Base-by-base conservation (phyloP, 169 alveolate genomes). In the Eimeria acervulina region DNA sequence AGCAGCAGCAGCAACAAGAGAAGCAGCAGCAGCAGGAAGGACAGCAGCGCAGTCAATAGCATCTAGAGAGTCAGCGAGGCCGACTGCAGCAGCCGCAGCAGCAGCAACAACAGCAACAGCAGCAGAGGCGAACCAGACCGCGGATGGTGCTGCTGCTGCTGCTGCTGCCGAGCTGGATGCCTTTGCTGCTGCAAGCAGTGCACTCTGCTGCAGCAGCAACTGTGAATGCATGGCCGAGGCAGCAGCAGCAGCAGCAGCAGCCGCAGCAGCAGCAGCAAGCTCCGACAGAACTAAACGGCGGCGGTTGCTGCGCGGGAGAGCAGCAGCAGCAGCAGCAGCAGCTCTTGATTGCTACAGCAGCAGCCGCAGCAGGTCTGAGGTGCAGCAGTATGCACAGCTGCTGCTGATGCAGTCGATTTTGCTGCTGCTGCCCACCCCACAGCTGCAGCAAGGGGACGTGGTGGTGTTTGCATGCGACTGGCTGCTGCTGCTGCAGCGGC, bases 161-260 rank as follows among this genome's bases (percentile, higher is more conserved):
- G 19, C 5, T 7, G 55, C 55, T 7, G 55, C 55, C 5, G 55
- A 47, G 12, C 55, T 47, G 12, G 55, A 47, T 47, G 28, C 23
- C 47, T 72, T 72, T 72, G 83, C 83, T 72, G 83, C 83, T 31
- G 44, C 83, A 72, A 72, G 47, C 47, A 72, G 83, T 42, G 17
- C 83, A n/a, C 28, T 6, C 15, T 72, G 83, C 83, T 6, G 83
- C 83, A 72, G 83, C 47, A 31, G 52, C 47, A n/a, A 21, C 83
- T 72, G 83, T 28, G 7, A 13, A 3, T 72, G 83, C 83, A 31
- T 21, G 26, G 23, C 33, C 33, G 52, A 19, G n/a, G 83, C 40
- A n/a, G 47, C 83, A 15, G 83, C 83, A 72, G 83, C 83, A 72
- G 83, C 83, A 72, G 83, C 83, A 36, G 83, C 83, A 72, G 44